Evolutionary conservation across 257 asterid genomes (phyloP), one percentile per base, ranked within the genome.

Genomic region (Fraxinus cuspidata): DNA sequence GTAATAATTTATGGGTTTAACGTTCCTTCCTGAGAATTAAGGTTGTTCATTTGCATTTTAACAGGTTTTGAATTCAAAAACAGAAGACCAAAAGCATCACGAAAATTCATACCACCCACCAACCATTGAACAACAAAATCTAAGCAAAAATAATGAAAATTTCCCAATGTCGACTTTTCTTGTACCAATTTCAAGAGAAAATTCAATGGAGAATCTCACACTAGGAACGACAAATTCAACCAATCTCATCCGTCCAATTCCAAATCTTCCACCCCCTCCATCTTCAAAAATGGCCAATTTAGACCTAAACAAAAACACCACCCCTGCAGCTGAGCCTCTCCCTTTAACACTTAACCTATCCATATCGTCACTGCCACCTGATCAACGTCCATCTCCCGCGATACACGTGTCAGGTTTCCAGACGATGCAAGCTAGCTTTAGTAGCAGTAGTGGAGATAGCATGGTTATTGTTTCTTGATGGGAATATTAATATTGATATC

Each of bases 391-490:
- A 16, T 75, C 89, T 15, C 58, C 90, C 18, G 83, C 78, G 4
- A 82, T 85, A 42, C 94, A 84, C 75, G 37, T 85, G 27, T 74
- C 96, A 34, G 84, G 90, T 19, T 90, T 87, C 79, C 94, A 91
- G 53, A 83, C 82, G 27, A 83, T 92, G 90, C 88, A 96, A 1
- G 79, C 84, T 73, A 82, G 88, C 86, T 93, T 91, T 75, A 90
- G 80, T 74, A 92, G 86, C 38, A 86, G 89, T 81, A 91, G 96
- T 85, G 97, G 97, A 81, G 98, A 95, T 81, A 87, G 89, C 86
- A 92, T 92, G 80, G 92, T 94, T 29, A 92, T 96, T 79, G 98
- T 94, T 65, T 97, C 98, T 81, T 94, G 89, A 94, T 79, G 82
- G 78, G 85, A 68, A 73, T 75, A n/a, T n/a, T n/a, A 75, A 29